These are phyloP conservation scores for Hamigera avellanea DNA, from an alignment of 495 filamentous ascomycete genomes.

Conservation along the genomic window DNA sequence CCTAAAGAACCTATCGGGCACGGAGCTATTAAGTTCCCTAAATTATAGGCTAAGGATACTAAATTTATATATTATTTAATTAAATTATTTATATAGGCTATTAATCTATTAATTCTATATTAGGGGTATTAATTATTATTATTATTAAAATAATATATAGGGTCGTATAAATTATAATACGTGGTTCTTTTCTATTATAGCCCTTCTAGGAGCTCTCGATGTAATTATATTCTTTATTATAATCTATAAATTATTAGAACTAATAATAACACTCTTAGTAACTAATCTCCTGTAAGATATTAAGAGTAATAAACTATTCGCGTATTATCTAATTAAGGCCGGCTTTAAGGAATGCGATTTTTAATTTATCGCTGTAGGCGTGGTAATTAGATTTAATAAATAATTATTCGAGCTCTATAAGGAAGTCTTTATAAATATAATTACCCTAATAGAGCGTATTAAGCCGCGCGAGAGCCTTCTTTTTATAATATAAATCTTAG, in stretches of 20 bases:
- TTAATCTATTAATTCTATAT: background rate
- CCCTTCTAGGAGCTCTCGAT: no score
- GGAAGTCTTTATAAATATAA: background rate
- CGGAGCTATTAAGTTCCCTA: no score
- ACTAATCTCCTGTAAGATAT: no score
- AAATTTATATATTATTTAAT: background rate
- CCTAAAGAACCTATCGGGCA: no score
- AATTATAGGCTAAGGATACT: background rate
- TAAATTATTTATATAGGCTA: background rate
- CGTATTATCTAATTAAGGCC: background rate
- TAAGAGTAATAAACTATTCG: background rate
- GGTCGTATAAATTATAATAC: background rate
- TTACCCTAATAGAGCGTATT: background rate
- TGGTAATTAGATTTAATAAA: background rate
- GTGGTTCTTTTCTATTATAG: background rate
- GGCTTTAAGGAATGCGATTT: background rate
- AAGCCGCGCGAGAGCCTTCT: background rate
- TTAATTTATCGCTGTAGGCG: background rate
- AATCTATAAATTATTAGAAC: no score
- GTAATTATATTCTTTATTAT: background rate
- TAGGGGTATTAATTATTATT: background rate
- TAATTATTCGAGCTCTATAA: background rate
- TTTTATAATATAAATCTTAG: background rate
- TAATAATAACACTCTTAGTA: no score
- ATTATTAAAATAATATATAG: background rate